Conservation (phyloP, 352 stramenopile species). For the Phytophthora pisi region DNA sequence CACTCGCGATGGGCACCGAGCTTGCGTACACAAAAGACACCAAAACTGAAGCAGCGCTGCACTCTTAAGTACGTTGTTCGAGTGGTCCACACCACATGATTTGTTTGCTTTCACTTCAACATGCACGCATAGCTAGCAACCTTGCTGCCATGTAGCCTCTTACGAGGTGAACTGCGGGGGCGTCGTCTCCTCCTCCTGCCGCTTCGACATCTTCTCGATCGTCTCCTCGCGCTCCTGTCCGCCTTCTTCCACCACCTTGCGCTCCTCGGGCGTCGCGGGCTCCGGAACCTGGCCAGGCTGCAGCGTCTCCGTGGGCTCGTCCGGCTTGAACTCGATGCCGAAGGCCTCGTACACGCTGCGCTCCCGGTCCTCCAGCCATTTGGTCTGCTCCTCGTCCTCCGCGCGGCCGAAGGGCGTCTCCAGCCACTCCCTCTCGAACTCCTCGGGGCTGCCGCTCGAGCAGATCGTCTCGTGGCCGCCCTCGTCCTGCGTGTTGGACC, state of each 20-base stretch:
- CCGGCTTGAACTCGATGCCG: constrained; percentile 46
- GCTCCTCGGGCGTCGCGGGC: constrained; percentile 15
- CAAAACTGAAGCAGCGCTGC: constrained; percentile 15
- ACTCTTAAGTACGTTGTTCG: constrained; percentile 18
- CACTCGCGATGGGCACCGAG: not conserved
- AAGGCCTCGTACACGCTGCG: constrained; percentile 39
- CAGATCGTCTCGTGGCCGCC: constrained; percentile 57
- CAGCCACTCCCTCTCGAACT: constrained; percentile 74
- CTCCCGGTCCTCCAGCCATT: constrained; percentile 32
- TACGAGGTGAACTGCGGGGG: constrained; percentile 40
- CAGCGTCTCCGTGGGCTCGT: constrained; percentile 23
- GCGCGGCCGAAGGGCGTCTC: constrained; percentile 66
- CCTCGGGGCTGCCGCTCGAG: constrained; percentile 42
- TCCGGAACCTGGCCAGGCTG: constrained; percentile 8
- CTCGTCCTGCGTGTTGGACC: constrained; percentile 52
- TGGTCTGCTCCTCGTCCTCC: constrained; percentile 41
- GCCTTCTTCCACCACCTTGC: constrained; percentile 26
- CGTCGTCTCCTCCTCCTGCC: constrained; percentile 74
- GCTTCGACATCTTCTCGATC: constrained; percentile 65
- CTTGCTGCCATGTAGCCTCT: not conserved
- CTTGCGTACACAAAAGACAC: not conserved
- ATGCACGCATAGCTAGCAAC: not conserved
- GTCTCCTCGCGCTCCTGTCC: constrained; percentile 47
- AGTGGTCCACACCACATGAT: constrained; percentile 12
- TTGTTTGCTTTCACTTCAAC: constrained; percentile 18